These are phyloP conservation scores for Hawksworthiomyces lignivorus DNA, from an alignment of 2,329 filamentous ascomycete genomes.

Conservation along the genomic window DNA sequence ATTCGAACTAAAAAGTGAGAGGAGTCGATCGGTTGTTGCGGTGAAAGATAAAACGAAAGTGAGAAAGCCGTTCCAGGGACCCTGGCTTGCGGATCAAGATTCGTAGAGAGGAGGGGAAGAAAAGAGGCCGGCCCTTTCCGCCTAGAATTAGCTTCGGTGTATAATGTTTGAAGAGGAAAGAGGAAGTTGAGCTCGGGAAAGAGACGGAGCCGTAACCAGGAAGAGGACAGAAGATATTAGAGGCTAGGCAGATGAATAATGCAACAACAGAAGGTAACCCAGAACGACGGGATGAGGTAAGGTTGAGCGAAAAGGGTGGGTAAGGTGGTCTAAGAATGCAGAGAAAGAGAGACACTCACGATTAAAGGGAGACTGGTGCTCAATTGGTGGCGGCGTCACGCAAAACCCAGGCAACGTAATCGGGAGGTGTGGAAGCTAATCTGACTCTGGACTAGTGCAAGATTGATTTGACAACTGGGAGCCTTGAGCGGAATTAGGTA, in stretches of 20 bases:
- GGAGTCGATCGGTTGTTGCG: not conserved
- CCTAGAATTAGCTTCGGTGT: not conserved
- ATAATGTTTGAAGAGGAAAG: too few species aligned
- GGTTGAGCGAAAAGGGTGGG: not conserved
- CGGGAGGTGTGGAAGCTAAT: constrained; percentile 13
- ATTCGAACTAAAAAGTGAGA: not conserved
- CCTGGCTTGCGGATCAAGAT: too few species aligned
- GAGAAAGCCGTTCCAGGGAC: too few species aligned
- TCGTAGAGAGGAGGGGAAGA: not conserved
- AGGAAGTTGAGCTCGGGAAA: too few species aligned
- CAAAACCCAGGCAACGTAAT: constrained; percentile 13
- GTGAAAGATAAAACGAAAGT: not conserved
- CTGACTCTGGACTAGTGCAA: constrained; percentile 4
- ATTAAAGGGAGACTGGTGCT: constrained; percentile 6
- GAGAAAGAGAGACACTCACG: constrained; percentile 5
- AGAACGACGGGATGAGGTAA: not conserved
- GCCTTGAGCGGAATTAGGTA: constrained; percentile 10
- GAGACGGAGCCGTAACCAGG: too few species aligned
- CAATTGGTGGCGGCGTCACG: constrained; percentile 5
- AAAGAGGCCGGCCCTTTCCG: constrained; percentile 6
- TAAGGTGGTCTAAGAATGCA: too few species aligned
- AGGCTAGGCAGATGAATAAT: too few species aligned
- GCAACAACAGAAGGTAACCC: too few species aligned
- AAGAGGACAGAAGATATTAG: too few species aligned
- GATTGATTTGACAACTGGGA: not conserved